These are phyloP conservation scores for Capillidium heterosporum DNA, from an alignment of 371 early-diverging fungal genomes.

Conservation along the genomic window DNA sequence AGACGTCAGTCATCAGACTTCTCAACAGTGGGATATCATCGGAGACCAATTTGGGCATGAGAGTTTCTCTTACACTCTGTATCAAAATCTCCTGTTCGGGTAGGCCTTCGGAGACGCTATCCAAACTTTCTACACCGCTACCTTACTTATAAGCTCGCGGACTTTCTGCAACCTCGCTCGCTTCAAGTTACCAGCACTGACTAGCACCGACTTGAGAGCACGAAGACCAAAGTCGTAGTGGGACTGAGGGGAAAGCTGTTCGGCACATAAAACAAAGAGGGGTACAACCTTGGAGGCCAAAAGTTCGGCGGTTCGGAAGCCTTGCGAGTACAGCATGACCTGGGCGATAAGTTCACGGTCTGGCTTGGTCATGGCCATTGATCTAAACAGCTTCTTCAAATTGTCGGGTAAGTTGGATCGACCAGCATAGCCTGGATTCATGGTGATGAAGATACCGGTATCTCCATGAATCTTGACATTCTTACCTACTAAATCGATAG, in stretches of 20 bases:
- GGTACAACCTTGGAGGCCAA: slow-evolving; percentile 93
- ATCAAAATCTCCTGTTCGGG: slow-evolving; percentile 88
- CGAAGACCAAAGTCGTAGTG: slow-evolving; percentile 99
- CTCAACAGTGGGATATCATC: slow-evolving; percentile 80
- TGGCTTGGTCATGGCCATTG: slow-evolving; percentile 96
- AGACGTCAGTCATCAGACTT: slow-evolving; percentile 78
- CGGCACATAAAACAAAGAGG: slow-evolving; percentile 82
- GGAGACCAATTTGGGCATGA: slow-evolving; percentile 91
- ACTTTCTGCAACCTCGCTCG: slow-evolving; percentile 54
- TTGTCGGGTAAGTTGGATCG: slow-evolving; percentile 97
- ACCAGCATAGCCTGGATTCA: slow-evolving; percentile 99
- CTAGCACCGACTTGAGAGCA: slow-evolving; percentile 94
- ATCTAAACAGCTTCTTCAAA: slow-evolving; percentile 93
- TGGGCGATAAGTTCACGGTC: slow-evolving; percentile 95
- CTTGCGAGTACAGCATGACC: slow-evolving; percentile 97
- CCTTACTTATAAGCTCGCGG: slow-evolving; percentile 20
- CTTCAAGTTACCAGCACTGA: slow-evolving; percentile 94
- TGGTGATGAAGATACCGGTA: slow-evolving; percentile 95
- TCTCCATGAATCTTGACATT: slow-evolving; percentile 63
- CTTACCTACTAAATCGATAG: slow-evolving; percentile 86
- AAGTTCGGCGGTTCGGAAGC: slow-evolving; percentile 88
- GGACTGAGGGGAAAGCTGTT: slow-evolving; percentile 83
- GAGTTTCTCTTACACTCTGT: slow-evolving; percentile 88
- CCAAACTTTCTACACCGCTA: slow-evolving; percentile 17
- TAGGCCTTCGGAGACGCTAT: slow-evolving; percentile 37